Evolutionary conservation across 129 eudicot species (phyloP), one percentile per base, ranked within the genome.

Genomic region (Heracleum sosnowskyi): DNA sequence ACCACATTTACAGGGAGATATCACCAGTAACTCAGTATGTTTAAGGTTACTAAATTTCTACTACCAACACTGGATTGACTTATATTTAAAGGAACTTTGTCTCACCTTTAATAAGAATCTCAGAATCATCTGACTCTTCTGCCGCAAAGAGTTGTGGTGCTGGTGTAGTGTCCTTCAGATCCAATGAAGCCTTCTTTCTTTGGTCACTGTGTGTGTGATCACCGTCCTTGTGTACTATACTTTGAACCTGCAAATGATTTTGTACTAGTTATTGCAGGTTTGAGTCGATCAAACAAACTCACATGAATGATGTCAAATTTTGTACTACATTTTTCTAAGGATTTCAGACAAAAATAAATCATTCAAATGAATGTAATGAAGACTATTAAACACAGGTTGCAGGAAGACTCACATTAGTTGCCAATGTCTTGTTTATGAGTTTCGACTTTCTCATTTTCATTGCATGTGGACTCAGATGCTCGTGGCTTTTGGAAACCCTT

Each of bases 381-480:
- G 47, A 78, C 35, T 66, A 40, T 33, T 34, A 83, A 44, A 45
- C 20, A 74, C n/a, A 31, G 18, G 41, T 26, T 46, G 24, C 16
- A 79, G 57, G 45, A 80, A 26, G 69, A 88, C 91, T 89, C 82
- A 85, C 88, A 60, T n/a, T 70, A 31, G 64, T 77, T 28, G 84
- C 36, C 74, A 77, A 77, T 1, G 78, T 45, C 55, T 81, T 75
- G 17, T 70, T 79, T 69, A 78, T 33, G 64, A 88, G 60, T 73
- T 85, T 77, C 33, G 76, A 71, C 16, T 51, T 37, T 57, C 70
- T 77, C 29, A 11, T 37, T 69, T 69, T 84, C 37, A 39, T 13
- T 34, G 78, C 6, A 55, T 75, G 66, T 28, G 24, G 31, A 73
- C 86, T 86, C 77, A 41, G 78, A 77, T 82, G 84, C 70, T 81